phyloP scores from a whole-genome alignment of 176 grass and related monocot genomes.

The Alloteropsis semialata region DNA sequence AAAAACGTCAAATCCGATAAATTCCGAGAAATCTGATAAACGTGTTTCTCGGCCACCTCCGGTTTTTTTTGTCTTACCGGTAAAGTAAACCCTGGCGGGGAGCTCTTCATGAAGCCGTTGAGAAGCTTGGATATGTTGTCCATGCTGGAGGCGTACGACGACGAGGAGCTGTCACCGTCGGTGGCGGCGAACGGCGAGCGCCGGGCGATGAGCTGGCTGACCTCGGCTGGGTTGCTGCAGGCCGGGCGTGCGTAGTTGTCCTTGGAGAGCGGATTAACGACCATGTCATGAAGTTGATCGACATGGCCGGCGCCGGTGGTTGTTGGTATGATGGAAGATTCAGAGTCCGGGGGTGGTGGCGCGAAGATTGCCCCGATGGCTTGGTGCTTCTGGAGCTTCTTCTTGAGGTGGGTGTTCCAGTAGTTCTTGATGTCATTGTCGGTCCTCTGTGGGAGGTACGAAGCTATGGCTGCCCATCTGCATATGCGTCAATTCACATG shows the following conservation, averaged over 20 bases:
- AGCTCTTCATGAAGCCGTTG: conserved; percentile 60
- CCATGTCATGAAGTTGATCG: conserved; percentile 21
- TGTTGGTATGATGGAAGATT: neutral
- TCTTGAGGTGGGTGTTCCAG: conserved; percentile 96
- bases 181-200: conserved; percentile 28
- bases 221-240: conserved; percentile 1
- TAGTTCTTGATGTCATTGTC: conserved; percentile 98
- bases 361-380: conserved; percentile 46
- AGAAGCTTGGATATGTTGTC: conserved; percentile 86
- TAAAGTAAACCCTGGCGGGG: too few relatives aligned
- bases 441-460: conserved; percentile 78
- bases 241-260: neutral
- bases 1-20: too few relatives aligned
- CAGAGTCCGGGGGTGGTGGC: neutral
- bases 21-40: too few relatives aligned
- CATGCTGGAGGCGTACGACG: conserved; percentile 72
- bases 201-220: conserved; percentile 15
- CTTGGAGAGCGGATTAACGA: neutral
- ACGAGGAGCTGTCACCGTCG: conserved; percentile 10
- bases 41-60: too few relatives aligned
- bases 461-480: conserved; percentile 84
- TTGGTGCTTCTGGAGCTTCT: conserved; percentile 76
- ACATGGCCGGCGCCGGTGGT: neutral
- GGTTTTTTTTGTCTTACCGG: too few relatives aligned
- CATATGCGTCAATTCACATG: neutral